A percentile compares a stretch with the other conserved stretches of the same genome.
phyloP scores from a whole-genome alignment of 1,284 basidiomycete genomes.

The Apiotrichum veenhuisii region DNA sequence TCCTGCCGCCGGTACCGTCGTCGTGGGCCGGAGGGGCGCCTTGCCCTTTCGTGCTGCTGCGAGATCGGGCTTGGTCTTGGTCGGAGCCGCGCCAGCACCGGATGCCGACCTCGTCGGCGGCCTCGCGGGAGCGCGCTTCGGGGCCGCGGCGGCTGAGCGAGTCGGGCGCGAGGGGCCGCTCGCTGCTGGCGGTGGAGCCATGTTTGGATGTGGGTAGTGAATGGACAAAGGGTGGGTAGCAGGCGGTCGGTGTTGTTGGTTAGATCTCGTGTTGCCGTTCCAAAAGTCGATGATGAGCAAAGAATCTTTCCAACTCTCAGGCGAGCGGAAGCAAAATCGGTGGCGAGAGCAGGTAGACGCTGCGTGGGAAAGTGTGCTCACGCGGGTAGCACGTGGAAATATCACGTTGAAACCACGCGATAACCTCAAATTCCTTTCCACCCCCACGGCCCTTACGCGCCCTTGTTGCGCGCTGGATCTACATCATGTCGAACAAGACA shows the following conservation, averaged over 20 bases:
- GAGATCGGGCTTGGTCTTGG: conserved; percentile 4
- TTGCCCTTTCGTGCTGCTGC: conserved; percentile 25
- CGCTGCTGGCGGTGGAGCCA: conserved; percentile 7
- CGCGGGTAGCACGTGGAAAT: no score
- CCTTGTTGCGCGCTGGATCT: no score
- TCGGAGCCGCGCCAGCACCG: conserved; percentile 4
- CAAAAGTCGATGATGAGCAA: neutral
- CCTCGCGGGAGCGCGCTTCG: neutral
- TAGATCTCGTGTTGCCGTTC: neutral
- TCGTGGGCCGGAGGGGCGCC: conserved; percentile 20
- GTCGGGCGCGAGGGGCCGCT: conserved; percentile 1
- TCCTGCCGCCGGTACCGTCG: neutral
- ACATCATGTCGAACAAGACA: no score
- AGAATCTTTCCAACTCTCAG: neutral
- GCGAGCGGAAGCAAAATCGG: neutral
- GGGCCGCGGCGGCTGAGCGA: neutral
- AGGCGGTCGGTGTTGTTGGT: neutral
- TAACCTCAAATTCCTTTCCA: no score
- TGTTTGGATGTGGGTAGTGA: neutral
- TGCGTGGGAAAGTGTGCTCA: neutral
- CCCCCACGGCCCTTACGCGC: no score
- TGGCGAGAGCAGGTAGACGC: neutral
- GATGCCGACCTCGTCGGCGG: conserved; percentile 1
- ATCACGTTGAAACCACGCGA: no score
- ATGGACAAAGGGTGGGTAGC: neutral